These are phyloP conservation scores for Wickerhamiella nectarea DNA, from an alignment of 805 yeast species.

Conservation along the genomic window DNA sequence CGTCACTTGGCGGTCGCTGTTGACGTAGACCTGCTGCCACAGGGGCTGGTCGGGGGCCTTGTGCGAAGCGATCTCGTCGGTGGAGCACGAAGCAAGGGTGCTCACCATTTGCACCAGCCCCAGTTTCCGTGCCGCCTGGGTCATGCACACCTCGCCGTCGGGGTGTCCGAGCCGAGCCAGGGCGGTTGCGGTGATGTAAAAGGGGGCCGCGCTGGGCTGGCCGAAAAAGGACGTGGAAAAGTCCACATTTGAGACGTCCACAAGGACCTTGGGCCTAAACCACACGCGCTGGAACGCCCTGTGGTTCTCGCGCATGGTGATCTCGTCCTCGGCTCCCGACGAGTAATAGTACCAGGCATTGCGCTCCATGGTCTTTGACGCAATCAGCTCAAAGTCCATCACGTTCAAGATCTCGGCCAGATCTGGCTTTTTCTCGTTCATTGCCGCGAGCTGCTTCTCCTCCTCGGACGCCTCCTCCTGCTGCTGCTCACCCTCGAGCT, in stretches of 20 bases:
- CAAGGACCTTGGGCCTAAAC: constrained; percentile 71
- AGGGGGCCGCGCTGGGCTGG: constrained; percentile 54
- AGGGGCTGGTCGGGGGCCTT: constrained; percentile 55
- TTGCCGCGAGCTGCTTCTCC: constrained; percentile 29
- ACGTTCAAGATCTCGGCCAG: constrained; percentile 57
- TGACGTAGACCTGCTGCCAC: constrained; percentile 83
- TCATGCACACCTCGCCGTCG: constrained; percentile 80
- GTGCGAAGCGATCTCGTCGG: constrained; percentile 71
- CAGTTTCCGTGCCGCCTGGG: constrained; percentile 66
- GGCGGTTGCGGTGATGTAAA: constrained; percentile 86
- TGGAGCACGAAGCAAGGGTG: constrained; percentile 75
- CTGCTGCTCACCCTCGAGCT: constrained; percentile 27
- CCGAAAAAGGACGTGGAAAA: constrained; percentile 65
- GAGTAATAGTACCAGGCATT: constrained; percentile 90
- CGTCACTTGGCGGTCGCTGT: constrained; percentile 56
- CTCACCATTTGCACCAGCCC: constrained; percentile 81
- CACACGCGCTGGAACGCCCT: constrained; percentile 76
- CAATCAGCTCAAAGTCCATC: constrained; percentile 78
- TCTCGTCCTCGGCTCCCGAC: constrained; percentile 86
- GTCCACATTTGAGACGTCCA: constrained; percentile 68
- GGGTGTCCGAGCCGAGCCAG: constrained; percentile 84
- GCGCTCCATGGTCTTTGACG: constrained; percentile 60
- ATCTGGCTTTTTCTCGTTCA: constrained; percentile 45
- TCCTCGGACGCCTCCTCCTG: constrained; percentile 32
- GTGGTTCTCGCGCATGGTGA: constrained; percentile 81